Base-by-base conservation (phyloP, 139 green algal genomes). In the Coelastrella sp. region DNA sequence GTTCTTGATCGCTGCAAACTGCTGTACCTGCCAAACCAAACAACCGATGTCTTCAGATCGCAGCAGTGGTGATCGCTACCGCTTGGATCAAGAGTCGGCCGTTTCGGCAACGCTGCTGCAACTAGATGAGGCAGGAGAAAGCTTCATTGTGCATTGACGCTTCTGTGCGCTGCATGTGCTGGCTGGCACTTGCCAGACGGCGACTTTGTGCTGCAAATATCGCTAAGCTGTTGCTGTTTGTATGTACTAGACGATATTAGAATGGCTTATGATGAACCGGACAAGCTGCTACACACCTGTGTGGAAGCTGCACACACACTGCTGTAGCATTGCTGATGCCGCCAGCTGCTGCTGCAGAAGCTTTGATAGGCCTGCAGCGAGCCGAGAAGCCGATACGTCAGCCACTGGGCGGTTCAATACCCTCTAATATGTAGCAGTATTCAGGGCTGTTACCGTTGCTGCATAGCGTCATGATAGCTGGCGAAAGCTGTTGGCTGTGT, bases 291-390 rank as follows among this genome's bases (percentile, higher is more conserved):
- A 47, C 32, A 47, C 32, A 47, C 64, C 64, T 71, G 64, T 71
- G 64, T 71, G 64, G 64, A 71, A 71, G 64, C 11, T 14, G 64
- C 64, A 71, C 3, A 11, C 16, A 5, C 16, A 14, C 64, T 20
- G 64, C 64, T 71, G 64, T 14, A 20, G 64, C 3, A 71, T 57
- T 59, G 23, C 77, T 83, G 23, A 13, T 64, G 54, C 23, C 32
- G 58, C 77, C 77, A 83, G 32, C 47, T 83, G 77, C 47, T 83
- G 77, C 32, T 65, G 77, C 77, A 83, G 77, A 32, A 65, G 54
- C 32, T 47, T 81, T 5, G 75, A 8, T 14, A 81, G 75, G 8
- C 75, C 77, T 83, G 32, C 23, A 83, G 20, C 32, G 22, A n/a
- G n/a, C 77, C 59, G 7, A 19, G 58, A 7, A 14, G 7, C 13